Conservation (phyloP, 768 basidiomycete genomes). For the Rhizopogon rudus region DNA sequence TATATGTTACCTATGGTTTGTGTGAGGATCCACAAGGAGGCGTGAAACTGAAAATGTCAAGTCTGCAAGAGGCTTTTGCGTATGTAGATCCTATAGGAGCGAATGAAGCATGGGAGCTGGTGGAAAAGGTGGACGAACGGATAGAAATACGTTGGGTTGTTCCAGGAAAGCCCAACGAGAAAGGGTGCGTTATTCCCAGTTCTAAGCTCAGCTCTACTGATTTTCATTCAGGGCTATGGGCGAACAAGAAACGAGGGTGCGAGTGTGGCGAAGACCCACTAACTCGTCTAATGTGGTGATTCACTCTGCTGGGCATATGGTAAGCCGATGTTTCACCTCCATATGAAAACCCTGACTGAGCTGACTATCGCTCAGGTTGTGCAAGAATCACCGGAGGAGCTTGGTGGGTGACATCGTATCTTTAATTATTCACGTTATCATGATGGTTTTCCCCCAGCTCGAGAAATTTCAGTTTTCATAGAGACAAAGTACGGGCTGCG, state of each 20-base stretch:
- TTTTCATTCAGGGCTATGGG: conserved; percentile 9
- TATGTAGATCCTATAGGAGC: conserved; percentile 42
- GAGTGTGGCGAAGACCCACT: conserved; percentile 25
- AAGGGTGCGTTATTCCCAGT: conserved; percentile 7
- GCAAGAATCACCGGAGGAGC: conserved; percentile 24
- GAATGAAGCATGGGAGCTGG: conserved; percentile 22
- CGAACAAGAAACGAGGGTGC: conserved; percentile 9
- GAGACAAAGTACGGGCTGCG: conserved; percentile 6
- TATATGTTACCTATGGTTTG: conserved; percentile 60
- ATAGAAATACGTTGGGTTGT: conserved; percentile 26
- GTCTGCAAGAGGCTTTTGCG: conserved; percentile 57
- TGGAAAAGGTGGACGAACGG: conserved; percentile 19
- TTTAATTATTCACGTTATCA: neutral
- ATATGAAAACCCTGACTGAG: neutral
- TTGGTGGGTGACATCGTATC: conserved; percentile 16
- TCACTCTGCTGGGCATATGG: conserved; percentile 23
- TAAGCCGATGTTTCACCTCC: conserved; percentile 6
- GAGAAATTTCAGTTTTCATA: conserved; percentile 22
- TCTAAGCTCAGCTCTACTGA: neutral
- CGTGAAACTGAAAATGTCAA: conserved; percentile 60
- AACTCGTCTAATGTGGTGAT: conserved; percentile 26
- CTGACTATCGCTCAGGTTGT: conserved; percentile 13
- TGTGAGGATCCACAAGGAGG: conserved; percentile 28
- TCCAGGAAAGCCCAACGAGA: conserved; percentile 8
- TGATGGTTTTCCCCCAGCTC: conserved; percentile 10